Evolutionary conservation across 768 basidiomycete species (phyloP).

Genomic region (Rhodotorula graminis): DNA sequence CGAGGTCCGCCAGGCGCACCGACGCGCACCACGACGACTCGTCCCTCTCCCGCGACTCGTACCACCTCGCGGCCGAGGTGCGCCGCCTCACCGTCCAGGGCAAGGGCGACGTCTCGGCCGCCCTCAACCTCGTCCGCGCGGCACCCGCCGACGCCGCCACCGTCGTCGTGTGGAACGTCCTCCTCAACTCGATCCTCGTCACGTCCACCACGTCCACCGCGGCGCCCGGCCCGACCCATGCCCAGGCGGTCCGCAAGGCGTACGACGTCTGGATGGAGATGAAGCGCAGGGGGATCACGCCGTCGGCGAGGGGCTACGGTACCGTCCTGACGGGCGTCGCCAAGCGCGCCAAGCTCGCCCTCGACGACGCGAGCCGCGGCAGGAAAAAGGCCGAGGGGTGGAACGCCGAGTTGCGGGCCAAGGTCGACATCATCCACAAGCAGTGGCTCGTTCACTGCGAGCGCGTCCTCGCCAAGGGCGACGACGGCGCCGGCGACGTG

Average conservation of each 20-base stretch:
- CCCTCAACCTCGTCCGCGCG: slow-evolving; percentile 9
- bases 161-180: slow-evolving; percentile 35
- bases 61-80: not conserved
- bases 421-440: slow-evolving; percentile 29
- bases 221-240: not conserved
- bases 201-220: slow-evolving; percentile 1
- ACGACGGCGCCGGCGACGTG: not conserved
- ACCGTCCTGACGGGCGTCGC: slow-evolving; percentile 30
- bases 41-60: not conserved
- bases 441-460: slow-evolving; percentile 30
- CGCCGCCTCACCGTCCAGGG: too few species aligned
- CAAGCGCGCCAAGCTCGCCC: not conserved
- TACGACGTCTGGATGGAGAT: slow-evolving; percentile 37
- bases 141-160: slow-evolving; percentile 11
- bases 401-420: slow-evolving; percentile 3
- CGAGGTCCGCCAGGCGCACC: not conserved
- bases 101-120: slow-evolving; percentile 1
- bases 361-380: not conserved
- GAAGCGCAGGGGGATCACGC: slow-evolving; percentile 32
- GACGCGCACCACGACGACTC: not conserved
- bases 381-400: not conserved
- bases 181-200: slow-evolving; percentile 22
- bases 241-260: slow-evolving; percentile 2
- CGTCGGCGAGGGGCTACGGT: slow-evolving; percentile 21
- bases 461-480: not conserved